Conservation (phyloP, 1,284 basidiomycete species). For the Cutaneotrichosporon sp. region DNA sequence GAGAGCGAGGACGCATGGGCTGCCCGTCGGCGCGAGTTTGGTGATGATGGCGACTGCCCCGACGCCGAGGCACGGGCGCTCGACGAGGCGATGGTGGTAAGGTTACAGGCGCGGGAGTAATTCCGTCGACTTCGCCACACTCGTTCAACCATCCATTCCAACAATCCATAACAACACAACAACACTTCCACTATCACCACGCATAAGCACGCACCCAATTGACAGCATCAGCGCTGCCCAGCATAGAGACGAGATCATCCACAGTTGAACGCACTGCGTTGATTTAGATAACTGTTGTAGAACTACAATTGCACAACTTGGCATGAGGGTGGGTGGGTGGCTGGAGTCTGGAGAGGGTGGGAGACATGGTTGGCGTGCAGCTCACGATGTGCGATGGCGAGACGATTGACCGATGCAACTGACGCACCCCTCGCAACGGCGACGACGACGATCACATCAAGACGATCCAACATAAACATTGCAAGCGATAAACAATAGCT, state of each 20-base stretch:
- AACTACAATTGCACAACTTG: background rate
- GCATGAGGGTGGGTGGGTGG: background rate
- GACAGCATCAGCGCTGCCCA: background rate
- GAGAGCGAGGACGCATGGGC: conserved; percentile 79
- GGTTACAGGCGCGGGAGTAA: background rate
- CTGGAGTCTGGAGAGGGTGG: no score
- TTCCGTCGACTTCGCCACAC: no score
- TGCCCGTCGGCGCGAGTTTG: conserved; percentile 61
- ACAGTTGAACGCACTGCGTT: background rate
- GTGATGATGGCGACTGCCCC: conserved; percentile 51
- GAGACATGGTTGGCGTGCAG: no score
- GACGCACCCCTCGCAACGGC: no score
- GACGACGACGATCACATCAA: no score
- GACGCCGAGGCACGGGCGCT: conserved; percentile 31
- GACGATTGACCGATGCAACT: no score
- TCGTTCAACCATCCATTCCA: no score
- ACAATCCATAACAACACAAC: no score
- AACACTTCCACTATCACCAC: background rate
- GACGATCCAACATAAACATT: no score
- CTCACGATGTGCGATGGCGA: no score
- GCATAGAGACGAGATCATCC: background rate
- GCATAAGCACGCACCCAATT: background rate
- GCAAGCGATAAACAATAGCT: no score
- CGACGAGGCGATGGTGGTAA: conserved; percentile 34
- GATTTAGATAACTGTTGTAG: conserved; percentile 1